Conservation (phyloP, 495 filamentous ascomycete species). For the Chaetomidium leptoderma region DNA sequence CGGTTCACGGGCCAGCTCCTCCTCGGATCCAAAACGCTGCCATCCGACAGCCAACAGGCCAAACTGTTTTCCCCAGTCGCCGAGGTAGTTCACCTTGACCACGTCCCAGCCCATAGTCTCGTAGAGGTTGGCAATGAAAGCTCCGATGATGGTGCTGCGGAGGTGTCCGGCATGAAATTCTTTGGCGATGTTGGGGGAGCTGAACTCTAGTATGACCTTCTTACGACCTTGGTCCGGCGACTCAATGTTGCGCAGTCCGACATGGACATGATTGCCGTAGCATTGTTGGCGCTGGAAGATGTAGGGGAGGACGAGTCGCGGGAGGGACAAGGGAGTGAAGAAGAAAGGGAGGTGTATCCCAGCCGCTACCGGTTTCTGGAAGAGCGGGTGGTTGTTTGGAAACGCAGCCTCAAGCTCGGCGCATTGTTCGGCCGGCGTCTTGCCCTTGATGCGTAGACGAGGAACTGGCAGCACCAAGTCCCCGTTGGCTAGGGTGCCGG, state of each 20-base stretch:
- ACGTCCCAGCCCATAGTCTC: conserved; percentile 58
- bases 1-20: conserved; percentile 52
- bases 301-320: conserved; percentile 1
- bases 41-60: conserved; percentile 58
- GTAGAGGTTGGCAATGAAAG: conserved; percentile 58
- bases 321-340: not conserved
- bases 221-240: conserved; percentile 66
- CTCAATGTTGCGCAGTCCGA: conserved; percentile 60
- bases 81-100: conserved; percentile 59
- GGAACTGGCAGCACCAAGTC: too few relatives aligned
- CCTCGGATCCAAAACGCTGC: conserved; percentile 55
- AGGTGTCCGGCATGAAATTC: conserved; percentile 66
- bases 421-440: too few relatives aligned
- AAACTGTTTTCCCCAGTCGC: conserved; percentile 65
- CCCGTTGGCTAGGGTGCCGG: too few relatives aligned
- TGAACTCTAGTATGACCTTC: conserved; percentile 58
- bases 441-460: too few relatives aligned
- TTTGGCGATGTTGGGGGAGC: conserved; percentile 59
- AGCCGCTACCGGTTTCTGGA: not conserved
- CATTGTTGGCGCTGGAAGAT: conserved; percentile 55
- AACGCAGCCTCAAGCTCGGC: too few relatives aligned
- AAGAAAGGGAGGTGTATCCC: conserved; percentile 5
- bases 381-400: too few relatives aligned
- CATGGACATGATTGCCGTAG: conserved; percentile 61
- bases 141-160: conserved; percentile 62